A percentile compares a stretch with the other conserved stretches of the same genome.
phyloP scores from a whole-genome alignment of 148 eudicot genomes.

The Vaccinium corymbosum region DNA sequence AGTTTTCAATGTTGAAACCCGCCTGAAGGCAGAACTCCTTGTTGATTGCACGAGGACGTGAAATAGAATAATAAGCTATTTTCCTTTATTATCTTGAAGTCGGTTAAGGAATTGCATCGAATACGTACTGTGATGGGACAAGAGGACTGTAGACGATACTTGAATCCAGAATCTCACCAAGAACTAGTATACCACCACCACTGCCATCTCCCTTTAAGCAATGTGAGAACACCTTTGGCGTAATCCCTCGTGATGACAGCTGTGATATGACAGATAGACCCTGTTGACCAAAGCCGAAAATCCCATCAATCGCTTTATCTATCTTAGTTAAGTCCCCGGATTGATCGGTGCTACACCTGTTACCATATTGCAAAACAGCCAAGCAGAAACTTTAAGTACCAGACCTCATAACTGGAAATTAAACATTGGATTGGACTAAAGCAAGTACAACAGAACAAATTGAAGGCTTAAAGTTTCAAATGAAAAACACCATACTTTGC shows the following conservation, averaged over 20 bases:
- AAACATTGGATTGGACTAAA: background rate
- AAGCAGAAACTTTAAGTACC: conserved; percentile 18
- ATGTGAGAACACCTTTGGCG: conserved; percentile 93
- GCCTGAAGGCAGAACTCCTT: no score
- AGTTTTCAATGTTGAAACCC: conserved; percentile 10
- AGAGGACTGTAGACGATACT: conserved; percentile 93
- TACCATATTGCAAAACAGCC: conserved; percentile 16
- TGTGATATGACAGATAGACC: conserved; percentile 85
- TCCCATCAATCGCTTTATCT: conserved; percentile 92
- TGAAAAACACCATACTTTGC: background rate
- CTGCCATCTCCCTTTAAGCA: conserved; percentile 90
- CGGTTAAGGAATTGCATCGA: background rate
- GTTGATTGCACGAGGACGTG: no score
- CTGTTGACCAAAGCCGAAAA: conserved; percentile 91
- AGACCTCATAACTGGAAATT: background rate
- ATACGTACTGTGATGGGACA: conserved; percentile 94
- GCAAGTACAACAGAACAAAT: background rate
- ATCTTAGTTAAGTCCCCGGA: conserved; percentile 81
- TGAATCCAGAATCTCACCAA: conserved; percentile 98
- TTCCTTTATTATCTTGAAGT: no score
- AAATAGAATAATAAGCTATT: no score
- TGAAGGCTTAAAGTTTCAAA: background rate
- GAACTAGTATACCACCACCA: conserved; percentile 96
- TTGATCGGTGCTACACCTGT: conserved; percentile 90
- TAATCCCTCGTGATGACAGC: conserved; percentile 70